Conservation (phyloP, 768 basidiomycete genomes). For the Phylloporus sp. region DNA sequence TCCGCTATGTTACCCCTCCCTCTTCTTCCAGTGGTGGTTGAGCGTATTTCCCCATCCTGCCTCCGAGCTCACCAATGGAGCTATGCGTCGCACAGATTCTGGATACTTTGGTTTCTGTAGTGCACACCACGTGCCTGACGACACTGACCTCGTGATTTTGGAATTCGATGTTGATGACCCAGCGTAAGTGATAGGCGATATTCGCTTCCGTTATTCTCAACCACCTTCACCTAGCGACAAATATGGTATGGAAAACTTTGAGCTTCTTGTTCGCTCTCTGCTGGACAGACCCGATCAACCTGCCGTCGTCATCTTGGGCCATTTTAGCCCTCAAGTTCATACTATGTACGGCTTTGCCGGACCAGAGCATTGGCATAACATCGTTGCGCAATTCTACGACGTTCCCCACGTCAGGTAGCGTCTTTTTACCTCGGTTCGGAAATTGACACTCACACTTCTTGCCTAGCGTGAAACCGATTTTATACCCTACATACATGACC, state of each 20-base stretch:
- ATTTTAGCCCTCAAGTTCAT: conserved; percentile 87
- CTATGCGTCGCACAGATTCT: conserved; percentile 87
- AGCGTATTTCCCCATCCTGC: conserved; percentile 97
- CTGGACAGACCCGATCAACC: conserved; percentile 88
- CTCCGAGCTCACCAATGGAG: conserved; percentile 96
- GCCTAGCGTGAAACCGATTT: conserved; percentile 67
- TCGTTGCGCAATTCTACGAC: conserved; percentile 97
- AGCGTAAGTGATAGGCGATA: conserved; percentile 51
- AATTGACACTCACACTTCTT: not conserved
- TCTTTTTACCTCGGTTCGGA: not conserved
- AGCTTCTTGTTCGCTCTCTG: conserved; percentile 87
- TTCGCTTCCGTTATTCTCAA: not conserved
- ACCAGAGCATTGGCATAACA: conserved; percentile 83
- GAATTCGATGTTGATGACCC: conserved; percentile 93
- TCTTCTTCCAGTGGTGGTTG: conserved; percentile 98
- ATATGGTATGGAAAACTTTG: conserved; percentile 78
- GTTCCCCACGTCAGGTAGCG: conserved; percentile 82
- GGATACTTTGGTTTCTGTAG: conserved; percentile 96
- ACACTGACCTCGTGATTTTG: conserved; percentile 90
- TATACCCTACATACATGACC: conserved; percentile 80
- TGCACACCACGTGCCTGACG: conserved; percentile 88
- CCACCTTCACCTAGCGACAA: conserved; percentile 46
- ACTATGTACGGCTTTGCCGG: conserved; percentile 78
- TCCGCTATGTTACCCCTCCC: conserved; percentile 84
- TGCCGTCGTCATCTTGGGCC: conserved; percentile 91